These are phyloP conservation scores for Senna tora DNA, from an alignment of 306 rosid genomes.

Conservation along the genomic window DNA sequence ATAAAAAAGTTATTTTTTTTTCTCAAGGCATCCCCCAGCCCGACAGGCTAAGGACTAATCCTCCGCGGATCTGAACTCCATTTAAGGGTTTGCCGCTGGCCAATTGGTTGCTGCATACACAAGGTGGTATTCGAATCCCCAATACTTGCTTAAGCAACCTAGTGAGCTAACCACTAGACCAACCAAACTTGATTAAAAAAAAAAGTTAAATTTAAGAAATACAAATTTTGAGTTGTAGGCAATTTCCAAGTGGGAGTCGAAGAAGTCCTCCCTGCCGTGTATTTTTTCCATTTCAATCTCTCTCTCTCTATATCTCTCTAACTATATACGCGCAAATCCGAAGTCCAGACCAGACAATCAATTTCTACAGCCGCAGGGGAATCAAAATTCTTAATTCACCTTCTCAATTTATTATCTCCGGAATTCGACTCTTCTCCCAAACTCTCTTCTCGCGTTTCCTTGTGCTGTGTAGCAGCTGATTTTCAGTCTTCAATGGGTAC, in stretches of 20 bases:
- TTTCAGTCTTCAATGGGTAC: conserved; percentile 70
- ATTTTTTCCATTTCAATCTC: not conserved
- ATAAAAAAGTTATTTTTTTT: too few species aligned
- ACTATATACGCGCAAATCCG: conserved; percentile 23
- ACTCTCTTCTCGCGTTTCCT: not conserved
- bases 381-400: not conserved
- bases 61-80: too few species aligned
- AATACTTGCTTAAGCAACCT: too few species aligned
- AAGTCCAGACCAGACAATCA: not conserved
- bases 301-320: not conserved
- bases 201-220: too few species aligned
- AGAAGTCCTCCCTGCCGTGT: not conserved
- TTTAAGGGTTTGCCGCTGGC: too few species aligned
- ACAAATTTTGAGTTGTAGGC: not conserved
- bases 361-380: not conserved
- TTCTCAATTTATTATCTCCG: not conserved
- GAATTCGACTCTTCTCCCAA: not conserved
- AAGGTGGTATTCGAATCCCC: too few species aligned
- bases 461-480: not conserved
- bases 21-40: too few species aligned
- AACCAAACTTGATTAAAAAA: too few species aligned
- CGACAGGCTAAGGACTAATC: too few species aligned
- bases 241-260: not conserved
- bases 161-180: too few species aligned
- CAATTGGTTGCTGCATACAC: too few species aligned